phyloP scores from a whole-genome alignment of 1,139 yeast genomes.

The Nakaseomyces nivariensis region DNA sequence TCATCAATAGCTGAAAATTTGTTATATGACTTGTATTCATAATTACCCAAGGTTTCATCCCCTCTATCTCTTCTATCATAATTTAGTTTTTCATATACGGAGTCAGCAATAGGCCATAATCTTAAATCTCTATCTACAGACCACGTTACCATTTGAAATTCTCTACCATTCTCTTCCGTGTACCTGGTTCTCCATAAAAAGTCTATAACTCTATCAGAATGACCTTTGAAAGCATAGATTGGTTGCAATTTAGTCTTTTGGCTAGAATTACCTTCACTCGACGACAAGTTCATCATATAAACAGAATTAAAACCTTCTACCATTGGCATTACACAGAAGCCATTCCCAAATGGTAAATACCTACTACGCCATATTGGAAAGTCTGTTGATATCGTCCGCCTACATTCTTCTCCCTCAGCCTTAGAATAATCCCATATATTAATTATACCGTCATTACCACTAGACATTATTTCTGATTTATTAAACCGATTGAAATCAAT shows the following conservation, averaged over 20 bases:
- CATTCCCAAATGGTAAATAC: conserved; percentile 79
- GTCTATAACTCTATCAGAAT: conserved; percentile 74
- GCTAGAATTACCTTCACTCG: conserved; percentile 24
- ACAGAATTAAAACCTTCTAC: conserved; percentile 77
- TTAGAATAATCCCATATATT: conserved; percentile 68
- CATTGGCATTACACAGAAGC: conserved; percentile 86
- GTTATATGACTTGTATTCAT: conserved; percentile 41
- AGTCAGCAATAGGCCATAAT: conserved; percentile 67
- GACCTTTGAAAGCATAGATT: conserved; percentile 63
- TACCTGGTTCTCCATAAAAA: conserved; percentile 74
- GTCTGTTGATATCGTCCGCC: conserved; percentile 54
- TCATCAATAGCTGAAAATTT: conserved; percentile 36
- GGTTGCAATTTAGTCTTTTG: conserved; percentile 42
- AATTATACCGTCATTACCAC: conserved; percentile 81
- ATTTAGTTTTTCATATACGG: conserved; percentile 48
- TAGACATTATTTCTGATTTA: conserved; percentile 55
- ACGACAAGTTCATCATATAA: conserved; percentile 46
- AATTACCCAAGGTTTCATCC: conserved; percentile 35
- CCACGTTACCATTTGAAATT: conserved; percentile 89
- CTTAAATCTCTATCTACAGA: conserved; percentile 78
- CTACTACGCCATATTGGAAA: conserved; percentile 88
- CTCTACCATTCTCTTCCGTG: conserved; percentile 52
- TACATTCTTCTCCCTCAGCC: conserved; percentile 35
- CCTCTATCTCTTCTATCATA: conserved; percentile 38
- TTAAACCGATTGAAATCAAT: conserved; percentile 64